These are phyloP conservation scores for Cyberlindnera saturnus DNA, from an alignment of 805 yeast species.

Conservation along the genomic window DNA sequence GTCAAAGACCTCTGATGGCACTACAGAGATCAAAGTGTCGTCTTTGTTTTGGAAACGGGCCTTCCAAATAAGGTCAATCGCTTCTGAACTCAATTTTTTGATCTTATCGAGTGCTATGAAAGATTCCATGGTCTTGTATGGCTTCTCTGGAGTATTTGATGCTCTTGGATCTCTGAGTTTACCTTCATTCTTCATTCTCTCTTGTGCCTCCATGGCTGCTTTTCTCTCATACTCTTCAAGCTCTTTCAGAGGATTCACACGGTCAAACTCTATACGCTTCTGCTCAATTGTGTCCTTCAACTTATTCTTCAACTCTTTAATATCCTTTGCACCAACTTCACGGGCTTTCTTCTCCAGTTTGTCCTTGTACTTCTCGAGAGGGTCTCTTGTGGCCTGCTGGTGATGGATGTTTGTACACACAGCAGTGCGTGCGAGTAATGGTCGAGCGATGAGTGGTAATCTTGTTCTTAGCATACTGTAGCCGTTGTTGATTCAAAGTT, in stretches of 20 bases:
- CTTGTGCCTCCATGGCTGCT: conserved; percentile 23
- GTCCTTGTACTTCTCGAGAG: conserved; percentile 24
- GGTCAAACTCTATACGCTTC: conserved; percentile 50
- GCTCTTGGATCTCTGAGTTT: conserved; percentile 31
- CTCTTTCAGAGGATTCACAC: conserved; percentile 64
- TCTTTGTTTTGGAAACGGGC: conserved; percentile 68
- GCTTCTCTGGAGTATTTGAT: conserved; percentile 35
- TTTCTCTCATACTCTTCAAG: conserved; percentile 49
- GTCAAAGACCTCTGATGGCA: conserved; percentile 54
- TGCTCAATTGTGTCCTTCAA: conserved; percentile 55
- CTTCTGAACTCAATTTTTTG: conserved; percentile 45
- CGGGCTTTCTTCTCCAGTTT: conserved; percentile 33
- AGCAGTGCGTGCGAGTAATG: conserved; percentile 11
- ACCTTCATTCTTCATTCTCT: conserved; percentile 18
- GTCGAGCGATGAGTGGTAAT: not conserved
- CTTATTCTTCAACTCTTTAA: conserved; percentile 57
- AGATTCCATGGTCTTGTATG: conserved; percentile 68
- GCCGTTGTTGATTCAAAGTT: no score
- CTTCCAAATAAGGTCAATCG: conserved; percentile 81
- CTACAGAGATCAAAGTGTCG: conserved; percentile 56
- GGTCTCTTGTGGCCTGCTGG: conserved; percentile 1
- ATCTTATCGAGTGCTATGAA: conserved; percentile 68
- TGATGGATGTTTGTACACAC: conserved; percentile 13
- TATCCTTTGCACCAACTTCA: conserved; percentile 36
- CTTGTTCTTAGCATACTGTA: not conserved